Base-by-base conservation (phyloP, 345 rosid species). In the Acer yangbiense region DNA sequence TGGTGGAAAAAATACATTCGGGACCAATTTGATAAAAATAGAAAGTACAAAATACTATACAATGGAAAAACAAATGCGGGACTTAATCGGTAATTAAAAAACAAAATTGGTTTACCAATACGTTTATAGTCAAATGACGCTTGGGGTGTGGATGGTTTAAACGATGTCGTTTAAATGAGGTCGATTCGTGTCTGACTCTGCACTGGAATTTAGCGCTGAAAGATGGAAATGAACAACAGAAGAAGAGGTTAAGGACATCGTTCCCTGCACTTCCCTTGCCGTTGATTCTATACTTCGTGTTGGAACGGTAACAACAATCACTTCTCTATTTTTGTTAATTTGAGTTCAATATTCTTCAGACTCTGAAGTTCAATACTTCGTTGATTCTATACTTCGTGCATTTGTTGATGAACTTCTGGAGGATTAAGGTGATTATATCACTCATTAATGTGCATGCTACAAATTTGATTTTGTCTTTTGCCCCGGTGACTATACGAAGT, bases 211-310 rank as follows among this genome's bases (percentile, higher is more conserved):
- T 11, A 69, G 61, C 41, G 46, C 17, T 32, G n/a, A 11, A 54
- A 69, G 65, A 27, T 32, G 79, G 73, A 80, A 50, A 73, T 74
- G 78, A 79, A 85, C 76, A 65, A 89, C 89, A 95, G 91, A 86
- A 68, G 90, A 90, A 63, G 90, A 86, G 68, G 75, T 86, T 71
- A 50, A 18, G 23, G 80, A 80, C 83, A 83, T 76, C 78, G 78
- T 86, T 68, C 98, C 96, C n/a, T 93, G 99, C 82, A 88, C 98
- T 71, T 93, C 97, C 50, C 85, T 90, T 72, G 85, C 92, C 78
- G 90, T 89, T 14, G 93, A 89, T 44, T 87, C 94, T 74, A 75
- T 86, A 74, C 69, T 92, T 58, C 92, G 95, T 16, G 85, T 90
- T 52, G 90, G 93, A 55, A 84, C 92, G 80, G 97, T 93, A 82